Percentiles rank a stretch among this genome's conserved stretches.
phyloP scores from a whole-genome alignment of 2,329 filamentous ascomycete species.

The Coniochaeta pulveracea region DNA sequence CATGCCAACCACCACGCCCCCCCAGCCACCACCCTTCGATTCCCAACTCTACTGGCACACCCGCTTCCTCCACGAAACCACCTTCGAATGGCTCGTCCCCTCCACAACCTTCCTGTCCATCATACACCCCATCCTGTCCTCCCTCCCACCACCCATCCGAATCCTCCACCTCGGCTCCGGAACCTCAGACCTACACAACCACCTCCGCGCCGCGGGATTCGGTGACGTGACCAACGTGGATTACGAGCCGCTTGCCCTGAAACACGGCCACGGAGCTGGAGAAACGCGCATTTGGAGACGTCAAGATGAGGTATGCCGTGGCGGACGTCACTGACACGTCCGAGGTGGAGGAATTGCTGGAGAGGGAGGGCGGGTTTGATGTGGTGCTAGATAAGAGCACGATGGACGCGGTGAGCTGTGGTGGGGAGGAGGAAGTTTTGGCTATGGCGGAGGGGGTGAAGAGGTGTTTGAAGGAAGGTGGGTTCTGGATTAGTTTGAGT shows the following conservation, averaged over 20 bases:
- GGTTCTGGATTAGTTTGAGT: constrained; percentile 35
- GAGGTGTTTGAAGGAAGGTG: constrained; percentile 20
- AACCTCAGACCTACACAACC: constrained; percentile 37
- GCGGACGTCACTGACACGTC: constrained; percentile 31
- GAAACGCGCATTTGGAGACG: constrained; percentile 27
- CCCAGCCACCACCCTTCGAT: constrained; percentile 29
- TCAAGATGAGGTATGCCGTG: constrained; percentile 29
- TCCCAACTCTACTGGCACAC: constrained; percentile 37
- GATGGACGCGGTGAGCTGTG: constrained; percentile 35
- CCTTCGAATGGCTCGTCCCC: constrained; percentile 35
- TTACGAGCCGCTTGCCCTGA: constrained; percentile 35
- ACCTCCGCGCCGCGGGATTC: constrained; percentile 30
- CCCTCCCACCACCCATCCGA: constrained; percentile 14
- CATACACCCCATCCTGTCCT: constrained; percentile 24
- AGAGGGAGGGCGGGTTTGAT: too few species aligned
- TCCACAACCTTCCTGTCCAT: constrained; percentile 28
- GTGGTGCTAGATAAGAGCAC: constrained; percentile 39
- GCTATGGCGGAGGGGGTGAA: constrained; percentile 26
- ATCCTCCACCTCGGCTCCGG: constrained; percentile 37
- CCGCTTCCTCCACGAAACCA: constrained; percentile 30
- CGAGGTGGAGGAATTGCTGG: constrained; percentile 4
- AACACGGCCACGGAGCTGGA: constrained; percentile 30
- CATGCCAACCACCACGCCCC: too few species aligned
- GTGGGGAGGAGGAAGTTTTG: constrained; percentile 23
- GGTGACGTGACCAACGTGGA: constrained; percentile 34